Conservation (phyloP, 2,329 filamentous ascomycete genomes). For the Pseudocercospora musae region DNA sequence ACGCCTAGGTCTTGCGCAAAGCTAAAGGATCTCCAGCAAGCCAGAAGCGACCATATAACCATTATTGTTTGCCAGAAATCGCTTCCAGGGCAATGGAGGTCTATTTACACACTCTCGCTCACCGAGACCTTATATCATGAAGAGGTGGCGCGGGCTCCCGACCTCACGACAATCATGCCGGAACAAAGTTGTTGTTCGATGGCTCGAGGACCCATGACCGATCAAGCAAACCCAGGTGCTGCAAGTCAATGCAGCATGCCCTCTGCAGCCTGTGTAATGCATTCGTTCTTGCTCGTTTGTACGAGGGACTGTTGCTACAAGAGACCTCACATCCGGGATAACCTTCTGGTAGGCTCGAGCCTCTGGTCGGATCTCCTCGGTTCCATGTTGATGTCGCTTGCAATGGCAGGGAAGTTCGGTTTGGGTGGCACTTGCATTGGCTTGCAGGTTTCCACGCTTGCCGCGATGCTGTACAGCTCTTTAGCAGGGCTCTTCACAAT, state of each 20-base stretch:
- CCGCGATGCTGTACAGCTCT: neutral
- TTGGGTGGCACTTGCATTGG: neutral
- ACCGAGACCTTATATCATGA: neutral
- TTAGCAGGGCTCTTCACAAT: neutral
- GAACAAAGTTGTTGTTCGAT: neutral
- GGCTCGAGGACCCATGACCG: neutral
- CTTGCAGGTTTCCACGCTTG: neutral
- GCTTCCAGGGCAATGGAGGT: neutral
- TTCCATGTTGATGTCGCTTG: neutral
- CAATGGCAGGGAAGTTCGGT: neutral
- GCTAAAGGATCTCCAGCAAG: neutral
- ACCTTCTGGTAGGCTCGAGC: neutral
- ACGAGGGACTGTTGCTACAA: neutral
- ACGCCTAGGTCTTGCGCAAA: too few species aligned
- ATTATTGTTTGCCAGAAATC: neutral
- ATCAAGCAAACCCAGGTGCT: neutral
- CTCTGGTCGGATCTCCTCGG: neutral
- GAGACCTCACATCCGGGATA: neutral
- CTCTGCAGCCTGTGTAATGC: neutral
- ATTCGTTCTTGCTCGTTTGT: too few species aligned
- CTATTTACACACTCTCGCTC: neutral
- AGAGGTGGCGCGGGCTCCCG: neutral
- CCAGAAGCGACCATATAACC: neutral
- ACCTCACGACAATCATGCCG: neutral
- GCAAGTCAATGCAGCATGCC: neutral